These are phyloP conservation scores for Talaromyces sp. DNA, from an alignment of 2,329 filamentous ascomycete species.

Conservation along the genomic window DNA sequence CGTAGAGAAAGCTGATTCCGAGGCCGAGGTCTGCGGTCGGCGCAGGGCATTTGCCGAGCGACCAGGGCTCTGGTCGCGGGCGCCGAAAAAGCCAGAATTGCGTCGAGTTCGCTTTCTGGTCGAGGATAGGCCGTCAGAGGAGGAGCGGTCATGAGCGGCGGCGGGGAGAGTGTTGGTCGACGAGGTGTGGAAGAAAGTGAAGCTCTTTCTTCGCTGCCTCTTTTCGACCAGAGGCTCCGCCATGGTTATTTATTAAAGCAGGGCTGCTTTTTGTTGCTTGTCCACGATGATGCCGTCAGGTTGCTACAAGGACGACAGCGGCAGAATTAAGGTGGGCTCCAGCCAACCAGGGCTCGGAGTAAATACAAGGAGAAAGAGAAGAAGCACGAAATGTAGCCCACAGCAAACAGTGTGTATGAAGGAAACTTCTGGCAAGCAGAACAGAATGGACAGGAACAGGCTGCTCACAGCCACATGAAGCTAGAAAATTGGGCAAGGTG, in stretches of 20 bases:
- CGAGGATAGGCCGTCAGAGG: slow-evolving; percentile 30
- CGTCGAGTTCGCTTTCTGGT: slow-evolving; percentile 30
- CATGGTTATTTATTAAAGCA: slow-evolving; percentile 13
- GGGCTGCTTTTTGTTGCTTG: neutral
- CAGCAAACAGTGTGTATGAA: neutral
- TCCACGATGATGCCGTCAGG: neutral
- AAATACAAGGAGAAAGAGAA: neutral
- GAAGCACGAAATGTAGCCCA: neutral
- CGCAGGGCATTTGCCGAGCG: slow-evolving; percentile 11
- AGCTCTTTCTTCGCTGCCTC: slow-evolving; percentile 26
- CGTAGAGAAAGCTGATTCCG: slow-evolving; percentile 20
- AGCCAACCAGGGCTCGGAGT: neutral
- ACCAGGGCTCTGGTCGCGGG: slow-evolving; percentile 20
- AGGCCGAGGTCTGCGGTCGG: slow-evolving; percentile 23
- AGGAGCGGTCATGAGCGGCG: slow-evolving; percentile 27
- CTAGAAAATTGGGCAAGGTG: neutral
- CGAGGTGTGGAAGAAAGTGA: slow-evolving; percentile 22
- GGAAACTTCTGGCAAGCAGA: neutral
- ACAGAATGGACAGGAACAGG: neutral
- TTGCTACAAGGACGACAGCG: neutral
- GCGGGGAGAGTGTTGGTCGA: slow-evolving; percentile 2
- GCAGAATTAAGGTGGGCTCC: neutral
- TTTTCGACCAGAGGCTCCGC: slow-evolving; percentile 14
- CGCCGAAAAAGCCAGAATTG: slow-evolving; percentile 35
- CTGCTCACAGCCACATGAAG: neutral